Evolutionary conservation across 306 rosid genomes (phyloP).

Genomic region (Rosa persica): DNA sequence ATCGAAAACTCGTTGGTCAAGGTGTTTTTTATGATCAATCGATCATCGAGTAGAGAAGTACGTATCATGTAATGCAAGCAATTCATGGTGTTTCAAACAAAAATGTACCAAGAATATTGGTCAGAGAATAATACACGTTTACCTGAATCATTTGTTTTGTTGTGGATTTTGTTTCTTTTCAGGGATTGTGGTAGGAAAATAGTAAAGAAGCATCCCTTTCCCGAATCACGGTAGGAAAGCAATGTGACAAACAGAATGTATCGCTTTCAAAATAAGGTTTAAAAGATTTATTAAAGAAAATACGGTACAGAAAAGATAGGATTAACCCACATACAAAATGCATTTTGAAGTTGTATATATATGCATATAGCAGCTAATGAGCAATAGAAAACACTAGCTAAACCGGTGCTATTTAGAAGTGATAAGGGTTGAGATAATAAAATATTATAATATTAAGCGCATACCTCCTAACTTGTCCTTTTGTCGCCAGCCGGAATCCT

Average conservation of each 20-base stretch:
- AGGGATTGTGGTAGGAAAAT: neutral
- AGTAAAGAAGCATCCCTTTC: neutral
- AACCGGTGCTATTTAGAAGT: neutral
- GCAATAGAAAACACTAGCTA: neutral
- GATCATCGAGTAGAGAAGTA: neutral
- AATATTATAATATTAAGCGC: neutral
- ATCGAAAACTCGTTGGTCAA: neutral
- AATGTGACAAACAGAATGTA: neutral
- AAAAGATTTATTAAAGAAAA: neutral
- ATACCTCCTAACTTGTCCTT: neutral
- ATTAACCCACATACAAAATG: neutral
- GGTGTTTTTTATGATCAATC: neutral
- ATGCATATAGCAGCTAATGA: neutral
- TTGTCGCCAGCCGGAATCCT: neutral
- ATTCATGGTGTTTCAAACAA: neutral
- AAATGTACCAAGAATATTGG: neutral
- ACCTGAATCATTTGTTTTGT: neutral
- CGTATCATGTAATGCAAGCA: neutral
- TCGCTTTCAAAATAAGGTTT: neutral
- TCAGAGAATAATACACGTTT: neutral
- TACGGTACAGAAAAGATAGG: neutral
- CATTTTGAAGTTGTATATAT: neutral
- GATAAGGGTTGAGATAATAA: conserved; percentile 11
- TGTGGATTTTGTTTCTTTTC: neutral
- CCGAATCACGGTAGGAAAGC: neutral